Percentiles rank a stretch among this genome's conserved stretches.
phyloP scores from a whole-genome alignment of 306 rosid genomes.

The Dryas octopetala region DNA sequence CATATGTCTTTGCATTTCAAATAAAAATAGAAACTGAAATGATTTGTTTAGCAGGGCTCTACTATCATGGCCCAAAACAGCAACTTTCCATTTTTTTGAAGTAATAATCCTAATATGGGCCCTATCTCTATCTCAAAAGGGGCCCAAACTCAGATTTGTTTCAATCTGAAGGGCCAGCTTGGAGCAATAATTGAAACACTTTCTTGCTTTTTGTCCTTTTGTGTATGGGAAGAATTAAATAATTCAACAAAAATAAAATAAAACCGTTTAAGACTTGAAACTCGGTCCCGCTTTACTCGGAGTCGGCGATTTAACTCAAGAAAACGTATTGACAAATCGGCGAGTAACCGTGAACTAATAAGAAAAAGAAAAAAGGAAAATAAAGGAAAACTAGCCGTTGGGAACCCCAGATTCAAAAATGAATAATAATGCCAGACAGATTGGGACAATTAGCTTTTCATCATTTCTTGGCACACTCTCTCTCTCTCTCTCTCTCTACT shows the following conservation, averaged over 20 bases:
- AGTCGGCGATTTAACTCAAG: constrained; percentile 20
- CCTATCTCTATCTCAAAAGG: not conserved
- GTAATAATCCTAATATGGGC: not conserved
- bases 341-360: not conserved
- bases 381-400: constrained; percentile 83
- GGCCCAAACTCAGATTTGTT: not conserved
- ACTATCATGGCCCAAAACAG: not conserved
- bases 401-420: constrained; percentile 50
- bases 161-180: constrained; percentile 13
- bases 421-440: constrained; percentile 14
- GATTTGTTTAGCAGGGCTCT: no score
- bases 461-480: not conserved
- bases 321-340: not conserved
- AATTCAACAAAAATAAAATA: not conserved
- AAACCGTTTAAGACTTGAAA: constrained; percentile 48
- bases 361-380: not conserved
- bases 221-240: constrained; percentile 1
- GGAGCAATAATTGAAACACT: constrained; percentile 1
- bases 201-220: constrained; percentile 30
- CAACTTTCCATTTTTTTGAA: not conserved
- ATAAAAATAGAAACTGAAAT: no score
- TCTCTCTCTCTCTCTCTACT: no score
- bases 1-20: no score
- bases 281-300: constrained; percentile 32
- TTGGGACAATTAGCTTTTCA: constrained; percentile 11